Base-by-base conservation (phyloP, 1,284 basidiomycete genomes). In the Stygiomarasmius scandens region DNA sequence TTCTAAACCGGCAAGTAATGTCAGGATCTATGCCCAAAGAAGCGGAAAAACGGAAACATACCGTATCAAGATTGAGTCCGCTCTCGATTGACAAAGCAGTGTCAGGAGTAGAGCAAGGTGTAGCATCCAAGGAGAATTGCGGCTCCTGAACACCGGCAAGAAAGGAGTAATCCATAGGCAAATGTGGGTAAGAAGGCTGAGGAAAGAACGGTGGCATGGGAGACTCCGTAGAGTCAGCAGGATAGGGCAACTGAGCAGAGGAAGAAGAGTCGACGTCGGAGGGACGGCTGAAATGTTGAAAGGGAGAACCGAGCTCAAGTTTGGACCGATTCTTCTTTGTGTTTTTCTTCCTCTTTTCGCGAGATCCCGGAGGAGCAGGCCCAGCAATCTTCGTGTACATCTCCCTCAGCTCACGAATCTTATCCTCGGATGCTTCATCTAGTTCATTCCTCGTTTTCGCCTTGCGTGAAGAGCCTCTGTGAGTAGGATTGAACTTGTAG, bases 401-500 rank as follows among this genome's bases (percentile, higher is more conserved):
- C 48, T 59, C 60, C 43, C 57, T 53, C 14, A 59, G 34, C 22
- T 49, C 49, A 2, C 60, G 50, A 48, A 57, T 48, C 11, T 44
- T 51, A 19, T 52, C 58, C 36, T 46, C 50, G n/a, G 16, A 20
- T 5, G 44, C 34, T 24, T 47, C 55, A 27, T 38, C 25, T 8
- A 32, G 49, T 10, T 49, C 50, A 20, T 29, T 38, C 11, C 32
- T 45, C 14, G 41, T 47, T 27, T 56, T 56, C 22, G 23, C 46
- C 36, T 60, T 58, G n/a, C 54, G 54, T 8, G 45, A 45, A 16
- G 45, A 53, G 6, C 69, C 71, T 38, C 71, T 72, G 11, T 72
- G 74, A 45, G 76, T 69, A 14, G 81, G 77, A 27, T 69, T 70
- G 62, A 79, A 80, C 65, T 77, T 78, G 69, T 81, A 79, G 52